A percentile compares a stretch with the other conserved stretches of the same genome.
Conservation (phyloP, 2,329 filamentous ascomycete species). For the Penicillium palitans region DNA sequence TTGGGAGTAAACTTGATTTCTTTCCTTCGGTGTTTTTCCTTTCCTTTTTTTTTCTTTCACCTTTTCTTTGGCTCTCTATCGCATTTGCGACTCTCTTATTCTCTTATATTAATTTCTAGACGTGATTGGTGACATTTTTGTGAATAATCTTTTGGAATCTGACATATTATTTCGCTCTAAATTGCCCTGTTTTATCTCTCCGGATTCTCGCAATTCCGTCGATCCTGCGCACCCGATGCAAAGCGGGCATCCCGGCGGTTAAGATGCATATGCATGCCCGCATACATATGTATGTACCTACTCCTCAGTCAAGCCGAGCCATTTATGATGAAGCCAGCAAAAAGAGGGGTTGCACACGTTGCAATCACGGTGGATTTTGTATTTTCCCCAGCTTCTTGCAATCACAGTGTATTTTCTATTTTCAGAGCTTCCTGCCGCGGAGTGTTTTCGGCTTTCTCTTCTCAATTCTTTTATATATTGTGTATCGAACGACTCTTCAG, state of each 20-base stretch:
- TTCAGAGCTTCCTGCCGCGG: conserved; percentile 4
- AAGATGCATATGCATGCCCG: not conserved
- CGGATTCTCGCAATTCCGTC: not conserved
- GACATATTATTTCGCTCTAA: conserved; percentile 3
- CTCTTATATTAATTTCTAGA: not conserved
- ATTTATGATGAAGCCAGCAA: not conserved
- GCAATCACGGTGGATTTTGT: not conserved
- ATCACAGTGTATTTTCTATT: conserved; percentile 1
- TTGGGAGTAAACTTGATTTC: conserved; percentile 27
- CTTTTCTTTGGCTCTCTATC: not conserved
- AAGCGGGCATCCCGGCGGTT: conserved; percentile 1
- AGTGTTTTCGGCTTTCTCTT: not conserved
- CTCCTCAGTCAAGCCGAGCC: not conserved
- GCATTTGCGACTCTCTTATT: not conserved
- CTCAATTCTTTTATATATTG: not conserved
- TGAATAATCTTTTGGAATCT: conserved; percentile 14
- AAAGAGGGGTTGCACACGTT: conserved; percentile 14
- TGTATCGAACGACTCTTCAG: not conserved
- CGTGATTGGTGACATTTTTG: conserved; percentile 6
- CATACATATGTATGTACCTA: not conserved
- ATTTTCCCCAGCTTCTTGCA: conserved; percentile 7
- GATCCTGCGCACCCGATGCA: not conserved
- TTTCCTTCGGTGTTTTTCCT: not conserved
- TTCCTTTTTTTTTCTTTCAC: not conserved
- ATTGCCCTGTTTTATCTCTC: not conserved